phyloP scores from a whole-genome alignment of 192 early-diverging fungal species.

The Rhizophlyctis rosea region DNA sequence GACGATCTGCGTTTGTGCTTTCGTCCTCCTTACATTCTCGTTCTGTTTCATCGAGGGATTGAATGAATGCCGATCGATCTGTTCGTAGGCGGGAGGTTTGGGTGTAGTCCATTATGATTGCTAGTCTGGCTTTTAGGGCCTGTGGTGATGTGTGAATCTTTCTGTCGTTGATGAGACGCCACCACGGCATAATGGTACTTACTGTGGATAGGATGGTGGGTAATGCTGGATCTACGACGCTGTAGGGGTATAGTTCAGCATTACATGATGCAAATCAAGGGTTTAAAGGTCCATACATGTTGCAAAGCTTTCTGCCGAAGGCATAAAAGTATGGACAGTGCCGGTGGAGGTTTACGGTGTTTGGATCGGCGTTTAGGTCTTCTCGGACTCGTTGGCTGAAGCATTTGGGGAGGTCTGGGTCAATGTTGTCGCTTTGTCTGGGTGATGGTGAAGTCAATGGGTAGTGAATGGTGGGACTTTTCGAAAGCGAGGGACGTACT shows the following conservation, averaged over 20 bases:
- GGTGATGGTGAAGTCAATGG: neutral
- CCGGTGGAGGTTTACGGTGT: slow-evolving; percentile 33
- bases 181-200: neutral
- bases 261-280: too few species aligned
- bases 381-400: slow-evolving; percentile 35
- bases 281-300: slow-evolving; percentile 36
- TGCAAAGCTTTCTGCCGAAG: slow-evolving; percentile 41
- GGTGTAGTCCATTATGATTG: slow-evolving; percentile 38
- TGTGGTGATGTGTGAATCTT: neutral
- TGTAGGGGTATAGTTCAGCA: slow-evolving; percentile 1
- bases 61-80: slow-evolving; percentile 34
- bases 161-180: too few species aligned
- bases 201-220: slow-evolving; percentile 1
- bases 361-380: slow-evolving; percentile 39
- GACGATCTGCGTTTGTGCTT: neutral
- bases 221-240: neutral
- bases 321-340: slow-evolving; percentile 42
- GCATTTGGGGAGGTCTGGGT: slow-evolving; percentile 38
- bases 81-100: slow-evolving; percentile 36
- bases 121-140: slow-evolving; percentile 33
- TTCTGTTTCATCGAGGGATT: slow-evolving; percentile 41
- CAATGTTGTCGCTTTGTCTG: slow-evolving; percentile 31
- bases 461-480: neutral
- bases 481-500: neutral
- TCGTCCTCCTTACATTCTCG: slow-evolving; percentile 27